Evolutionary conservation across 2,329 filamentous ascomycete genomes (phyloP).

Genomic region (Monilinia aucupariae): DNA sequence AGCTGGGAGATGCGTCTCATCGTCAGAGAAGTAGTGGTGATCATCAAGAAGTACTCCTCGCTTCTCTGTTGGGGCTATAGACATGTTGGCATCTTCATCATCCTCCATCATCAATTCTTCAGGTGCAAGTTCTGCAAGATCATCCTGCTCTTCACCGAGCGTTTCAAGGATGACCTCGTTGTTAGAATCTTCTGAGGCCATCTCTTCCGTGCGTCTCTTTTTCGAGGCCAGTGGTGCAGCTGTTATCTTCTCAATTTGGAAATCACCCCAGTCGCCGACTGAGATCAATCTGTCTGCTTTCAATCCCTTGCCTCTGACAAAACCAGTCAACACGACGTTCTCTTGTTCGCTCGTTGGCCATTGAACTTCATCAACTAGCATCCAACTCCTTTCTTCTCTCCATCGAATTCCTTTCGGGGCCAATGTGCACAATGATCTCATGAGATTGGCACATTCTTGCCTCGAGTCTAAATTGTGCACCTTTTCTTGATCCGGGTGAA

Average conservation of each 20-base stretch:
- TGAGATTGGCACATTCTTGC: constrained; percentile 85
- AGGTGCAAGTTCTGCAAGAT: constrained; percentile 76
- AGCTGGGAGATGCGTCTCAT: constrained; percentile 58
- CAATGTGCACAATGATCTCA: constrained; percentile 85
- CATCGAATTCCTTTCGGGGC: constrained; percentile 92
- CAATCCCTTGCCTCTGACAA: constrained; percentile 77
- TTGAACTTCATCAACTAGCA: constrained; percentile 77
- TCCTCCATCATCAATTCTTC: constrained; percentile 79
- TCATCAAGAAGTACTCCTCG: constrained; percentile 93
- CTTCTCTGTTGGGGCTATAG: constrained; percentile 47
- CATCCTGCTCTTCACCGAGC: constrained; percentile 75
- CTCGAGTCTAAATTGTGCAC: constrained; percentile 81
- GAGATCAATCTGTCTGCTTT: constrained; percentile 89
- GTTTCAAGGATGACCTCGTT: constrained; percentile 57
- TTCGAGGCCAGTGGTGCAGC: constrained; percentile 62
- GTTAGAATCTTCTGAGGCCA: constrained; percentile 58
- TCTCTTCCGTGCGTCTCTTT: constrained; percentile 59
- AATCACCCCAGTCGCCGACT: constrained; percentile 89
- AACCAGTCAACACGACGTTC: constrained; percentile 73
- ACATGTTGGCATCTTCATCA: constrained; percentile 46
- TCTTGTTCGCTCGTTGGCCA: constrained; percentile 59
- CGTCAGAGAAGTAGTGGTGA: constrained; percentile 96
- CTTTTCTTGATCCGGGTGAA: constrained; percentile 88
- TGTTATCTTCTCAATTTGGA: constrained; percentile 84
- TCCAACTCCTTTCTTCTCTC: constrained; percentile 94